Evolutionary conservation across 2,329 filamentous ascomycete genomes (phyloP).

Genomic region (Cladophialophora exuberans): DNA sequence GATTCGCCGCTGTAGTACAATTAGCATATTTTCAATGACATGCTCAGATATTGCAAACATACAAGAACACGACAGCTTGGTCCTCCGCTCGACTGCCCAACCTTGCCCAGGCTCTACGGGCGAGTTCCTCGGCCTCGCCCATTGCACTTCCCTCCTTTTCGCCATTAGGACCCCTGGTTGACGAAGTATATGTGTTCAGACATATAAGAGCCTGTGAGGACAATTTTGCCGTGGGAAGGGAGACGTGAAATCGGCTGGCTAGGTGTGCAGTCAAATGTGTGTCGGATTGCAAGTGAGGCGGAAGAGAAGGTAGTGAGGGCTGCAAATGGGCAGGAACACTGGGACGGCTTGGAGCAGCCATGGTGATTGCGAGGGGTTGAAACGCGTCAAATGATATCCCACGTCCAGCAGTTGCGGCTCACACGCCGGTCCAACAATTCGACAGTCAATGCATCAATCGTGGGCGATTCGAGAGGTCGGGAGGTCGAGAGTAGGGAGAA

Average conservation of each 20-base stretch:
- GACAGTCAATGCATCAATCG: conserved; percentile 12
- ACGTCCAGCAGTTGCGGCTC: conserved; percentile 1
- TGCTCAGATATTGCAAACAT: conserved; percentile 47
- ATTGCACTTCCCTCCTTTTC: conserved; percentile 89
- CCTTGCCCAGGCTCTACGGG: conserved; percentile 80
- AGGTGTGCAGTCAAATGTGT: conserved; percentile 56
- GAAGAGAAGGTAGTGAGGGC: conserved; percentile 83
- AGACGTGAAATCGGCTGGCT: conserved; percentile 77
- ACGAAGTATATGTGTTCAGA: conserved; percentile 92
- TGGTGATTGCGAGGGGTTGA: conserved; percentile 31
- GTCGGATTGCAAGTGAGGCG: conserved; percentile 65
- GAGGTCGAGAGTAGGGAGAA: neutral
- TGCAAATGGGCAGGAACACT: conserved; percentile 67
- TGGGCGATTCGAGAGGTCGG: neutral
- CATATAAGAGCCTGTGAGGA: conserved; percentile 91
- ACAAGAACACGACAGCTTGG: conserved; percentile 92
- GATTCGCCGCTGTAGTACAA: conserved; percentile 77
- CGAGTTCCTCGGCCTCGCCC: conserved; percentile 90
- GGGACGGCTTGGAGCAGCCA: conserved; percentile 49
- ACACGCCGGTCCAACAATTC: neutral
- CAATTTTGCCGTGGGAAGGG: conserved; percentile 81
- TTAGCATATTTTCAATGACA: conserved; percentile 36
- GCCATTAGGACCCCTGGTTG: conserved; percentile 85
- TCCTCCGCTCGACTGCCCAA: conserved; percentile 89
- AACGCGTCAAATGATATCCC: conserved; percentile 1